Base-by-base conservation (phyloP, 2,329 filamentous ascomycete genomes). In the Colletotrichum sansevieriae region DNA sequence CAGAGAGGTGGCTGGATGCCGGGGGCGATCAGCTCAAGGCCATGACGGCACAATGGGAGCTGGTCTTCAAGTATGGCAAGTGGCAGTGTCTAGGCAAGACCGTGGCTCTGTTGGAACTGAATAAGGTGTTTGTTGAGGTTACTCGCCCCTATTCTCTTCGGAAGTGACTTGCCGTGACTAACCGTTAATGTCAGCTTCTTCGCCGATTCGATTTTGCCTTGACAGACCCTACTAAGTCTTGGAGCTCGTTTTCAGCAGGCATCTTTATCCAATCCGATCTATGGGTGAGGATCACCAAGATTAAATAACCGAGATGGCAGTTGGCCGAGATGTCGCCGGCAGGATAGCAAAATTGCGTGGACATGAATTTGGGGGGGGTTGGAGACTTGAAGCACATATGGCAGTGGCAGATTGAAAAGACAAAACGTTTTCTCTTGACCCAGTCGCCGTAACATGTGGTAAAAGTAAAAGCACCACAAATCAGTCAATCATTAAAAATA, bases 1-100 rank as follows among this genome's bases (percentile, higher is more conserved):
- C 85, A 1, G 84, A 84, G 58, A 78, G 85, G 49, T 87, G 84
- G 83, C 71, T 87, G 11, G 77, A 83, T 63, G 77, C 74, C 11
- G 72, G 74, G 1, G 75, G 75, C 1, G 76, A 78, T 46, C 73
- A 77, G 59, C 73, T 76, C 15, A 75, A 75, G 15, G 54, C 49
- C 3, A 84, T 83, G 77, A 75, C 78, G 33, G 73, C 75, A 43
- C 81, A 78, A 1, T 74, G 80, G 57, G 83, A 84, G 55, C 74
- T 83, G 13, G 75, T 83, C 0, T 86, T 85, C 73, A 80, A 80
- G 15, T 75, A 76, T 35, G 83, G 83, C 4, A 78, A 77, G 54
- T 82, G 77, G 66, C 74, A 78, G 71, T 85, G 84, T 70, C 72
- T 85, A n/a, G 84, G 84, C 5, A 82, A 79, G 72, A 76, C 78